These are phyloP conservation scores for Salix dunnii DNA, from an alignment of 345 rosid genomes.

Conservation along the genomic window DNA sequence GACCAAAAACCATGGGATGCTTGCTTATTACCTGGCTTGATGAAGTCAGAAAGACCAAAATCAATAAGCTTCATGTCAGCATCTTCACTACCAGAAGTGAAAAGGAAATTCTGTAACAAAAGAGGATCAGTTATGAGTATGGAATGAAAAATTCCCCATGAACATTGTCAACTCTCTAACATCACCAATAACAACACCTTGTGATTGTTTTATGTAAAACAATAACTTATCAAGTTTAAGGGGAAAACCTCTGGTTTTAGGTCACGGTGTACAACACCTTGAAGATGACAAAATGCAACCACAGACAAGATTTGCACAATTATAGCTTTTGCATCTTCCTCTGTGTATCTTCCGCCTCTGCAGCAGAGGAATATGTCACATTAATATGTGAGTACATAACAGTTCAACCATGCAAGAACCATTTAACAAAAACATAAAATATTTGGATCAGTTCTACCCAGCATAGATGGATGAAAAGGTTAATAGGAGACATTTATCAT, in stretches of 20 bases:
- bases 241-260: conserved; percentile 82
- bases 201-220: background rate
- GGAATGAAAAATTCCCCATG: background rate
- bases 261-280: conserved; percentile 98
- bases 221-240: conserved; percentile 2
- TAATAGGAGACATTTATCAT: background rate
- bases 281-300: conserved; percentile 89
- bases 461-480: background rate
- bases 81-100: conserved; percentile 67
- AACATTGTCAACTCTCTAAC: background rate
- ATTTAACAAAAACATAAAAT: background rate
- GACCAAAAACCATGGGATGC: background rate
- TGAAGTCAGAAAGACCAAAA: conserved; percentile 90
- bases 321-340: conserved; percentile 80
- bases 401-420: background rate
- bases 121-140: conserved; percentile 11
- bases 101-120: conserved; percentile 75
- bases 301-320: conserved; percentile 74
- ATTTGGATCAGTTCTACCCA: background rate
- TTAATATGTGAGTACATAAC: conserved; percentile 7
- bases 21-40: conserved; percentile 56
- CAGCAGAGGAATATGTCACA: background rate
- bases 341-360: conserved; percentile 95
- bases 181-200: background rate
- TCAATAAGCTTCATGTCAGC: conserved; percentile 89